These are phyloP conservation scores for Mycena indigotica DNA, from an alignment of 768 basidiomycete species.

Conservation along the genomic window DNA sequence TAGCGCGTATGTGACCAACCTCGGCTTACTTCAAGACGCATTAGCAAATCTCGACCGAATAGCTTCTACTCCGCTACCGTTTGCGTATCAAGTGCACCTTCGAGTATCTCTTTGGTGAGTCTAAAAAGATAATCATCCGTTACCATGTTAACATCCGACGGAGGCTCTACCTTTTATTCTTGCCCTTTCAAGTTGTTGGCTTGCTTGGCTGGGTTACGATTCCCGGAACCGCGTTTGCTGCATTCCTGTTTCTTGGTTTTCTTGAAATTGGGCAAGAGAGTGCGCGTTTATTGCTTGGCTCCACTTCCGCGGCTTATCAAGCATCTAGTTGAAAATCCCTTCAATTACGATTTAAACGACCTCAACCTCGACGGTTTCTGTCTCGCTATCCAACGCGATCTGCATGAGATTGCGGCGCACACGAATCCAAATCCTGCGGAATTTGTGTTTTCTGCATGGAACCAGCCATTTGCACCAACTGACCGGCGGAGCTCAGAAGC, in stretches of 20 bases:
- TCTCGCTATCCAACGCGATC: conserved; percentile 63
- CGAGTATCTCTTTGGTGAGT: conserved; percentile 54
- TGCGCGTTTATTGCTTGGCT: conserved; percentile 21
- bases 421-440: conserved; percentile 52
- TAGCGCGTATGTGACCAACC: conserved; percentile 47
- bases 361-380: conserved; percentile 72
- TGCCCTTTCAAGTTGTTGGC: conserved; percentile 53
- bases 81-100: conserved; percentile 70
- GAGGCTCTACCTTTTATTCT: conserved; percentile 39
- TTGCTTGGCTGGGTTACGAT: conserved; percentile 54
- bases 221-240: conserved; percentile 61
- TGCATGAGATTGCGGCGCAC: conserved; percentile 78
- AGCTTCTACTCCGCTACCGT: conserved; percentile 65
- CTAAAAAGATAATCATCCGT: not conserved
- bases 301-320: not conserved
- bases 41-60: conserved; percentile 63
- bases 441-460: conserved; percentile 58
- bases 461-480: conserved; percentile 71
- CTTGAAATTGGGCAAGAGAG: conserved; percentile 71
- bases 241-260: conserved; percentile 66
- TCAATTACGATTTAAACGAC: conserved; percentile 71
- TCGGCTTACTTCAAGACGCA: conserved; percentile 56
- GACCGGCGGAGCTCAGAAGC: conserved; percentile 58
- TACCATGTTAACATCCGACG: not conserved
- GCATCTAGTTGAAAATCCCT: conserved; percentile 52